Conservation (phyloP, 805 yeast species). For the Myxozyma monticola region DNA sequence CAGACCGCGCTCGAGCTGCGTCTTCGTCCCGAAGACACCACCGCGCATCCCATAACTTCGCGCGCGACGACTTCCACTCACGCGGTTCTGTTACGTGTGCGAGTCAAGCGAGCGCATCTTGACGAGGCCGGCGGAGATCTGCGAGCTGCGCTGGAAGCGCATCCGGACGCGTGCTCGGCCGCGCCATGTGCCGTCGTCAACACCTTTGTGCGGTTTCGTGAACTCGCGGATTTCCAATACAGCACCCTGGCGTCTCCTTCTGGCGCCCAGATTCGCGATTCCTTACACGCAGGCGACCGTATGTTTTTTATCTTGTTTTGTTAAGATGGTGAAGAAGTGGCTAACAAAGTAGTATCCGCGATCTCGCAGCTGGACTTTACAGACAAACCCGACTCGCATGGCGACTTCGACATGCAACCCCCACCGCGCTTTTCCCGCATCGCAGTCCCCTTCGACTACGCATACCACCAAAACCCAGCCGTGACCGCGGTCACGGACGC, state of each 20-base stretch:
- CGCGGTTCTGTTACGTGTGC: constrained; percentile 38
- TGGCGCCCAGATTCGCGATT: constrained; percentile 37
- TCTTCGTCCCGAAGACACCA: constrained; percentile 40
- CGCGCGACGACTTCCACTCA: constrained; percentile 32
- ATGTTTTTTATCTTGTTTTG: neutral
- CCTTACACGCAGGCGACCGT: constrained; percentile 47
- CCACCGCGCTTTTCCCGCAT: constrained; percentile 81
- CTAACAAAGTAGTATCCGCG: constrained; percentile 34
- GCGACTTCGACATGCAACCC: constrained; percentile 68
- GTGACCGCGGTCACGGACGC: constrained; percentile 58
- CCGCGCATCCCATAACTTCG: constrained; percentile 52
- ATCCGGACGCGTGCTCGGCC: constrained; percentile 49
- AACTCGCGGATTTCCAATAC: constrained; percentile 49
- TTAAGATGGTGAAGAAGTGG: neutral
- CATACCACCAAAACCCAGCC: constrained; percentile 72
- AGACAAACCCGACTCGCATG: constrained; percentile 11
- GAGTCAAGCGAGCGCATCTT: constrained; percentile 36
- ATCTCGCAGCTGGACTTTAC: constrained; percentile 43
- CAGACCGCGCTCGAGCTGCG: constrained; percentile 39
- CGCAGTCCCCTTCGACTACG: constrained; percentile 73
- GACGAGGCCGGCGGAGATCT: constrained; percentile 44
- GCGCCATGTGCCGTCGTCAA: constrained; percentile 68
- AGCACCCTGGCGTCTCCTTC: constrained; percentile 58
- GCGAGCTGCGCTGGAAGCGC: constrained; percentile 62
- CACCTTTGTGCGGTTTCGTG: constrained; percentile 69